Conservation (phyloP, 1,284 basidiomycete species). For the Cryptococcus amylolentus region DNA sequence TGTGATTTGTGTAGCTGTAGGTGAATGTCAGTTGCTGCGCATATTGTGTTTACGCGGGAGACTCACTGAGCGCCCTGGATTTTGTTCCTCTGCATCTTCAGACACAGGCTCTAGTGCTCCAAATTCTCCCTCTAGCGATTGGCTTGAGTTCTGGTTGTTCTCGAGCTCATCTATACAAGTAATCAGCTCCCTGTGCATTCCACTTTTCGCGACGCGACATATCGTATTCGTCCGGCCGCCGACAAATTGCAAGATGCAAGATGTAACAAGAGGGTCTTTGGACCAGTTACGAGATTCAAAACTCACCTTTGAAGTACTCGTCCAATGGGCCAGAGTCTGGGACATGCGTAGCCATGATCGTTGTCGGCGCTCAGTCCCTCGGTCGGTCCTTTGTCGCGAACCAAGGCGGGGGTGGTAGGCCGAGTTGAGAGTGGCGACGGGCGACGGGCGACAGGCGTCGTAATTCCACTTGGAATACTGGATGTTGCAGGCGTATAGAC, state of each 20-base stretch:
- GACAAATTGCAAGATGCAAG: not conserved
- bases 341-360: conserved; percentile 15
- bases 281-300: too few species aligned
- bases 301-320: conserved; percentile 24
- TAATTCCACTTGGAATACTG: too few species aligned
- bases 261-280: not conserved
- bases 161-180: conserved; percentile 1
- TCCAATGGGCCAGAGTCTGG: conserved; percentile 19
- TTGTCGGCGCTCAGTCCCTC: not conserved
- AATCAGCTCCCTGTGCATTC: not conserved
- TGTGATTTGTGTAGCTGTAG: not conserved
- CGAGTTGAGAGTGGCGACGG: too few species aligned
- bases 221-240: not conserved
- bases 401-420: too few species aligned
- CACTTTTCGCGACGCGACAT: not conserved
- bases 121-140: conserved; percentile 1
- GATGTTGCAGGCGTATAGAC: too few species aligned
- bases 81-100: not conserved
- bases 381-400: not conserved
- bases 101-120: not conserved
- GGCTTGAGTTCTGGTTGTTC: not conserved
- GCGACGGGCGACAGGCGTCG: too few species aligned
- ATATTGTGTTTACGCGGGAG: not conserved
- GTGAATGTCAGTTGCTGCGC: not conserved
- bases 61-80: conserved; percentile 1